Base-by-base conservation (phyloP, 116 monocot genomes). In the Cymodocea nodosa region DNA sequence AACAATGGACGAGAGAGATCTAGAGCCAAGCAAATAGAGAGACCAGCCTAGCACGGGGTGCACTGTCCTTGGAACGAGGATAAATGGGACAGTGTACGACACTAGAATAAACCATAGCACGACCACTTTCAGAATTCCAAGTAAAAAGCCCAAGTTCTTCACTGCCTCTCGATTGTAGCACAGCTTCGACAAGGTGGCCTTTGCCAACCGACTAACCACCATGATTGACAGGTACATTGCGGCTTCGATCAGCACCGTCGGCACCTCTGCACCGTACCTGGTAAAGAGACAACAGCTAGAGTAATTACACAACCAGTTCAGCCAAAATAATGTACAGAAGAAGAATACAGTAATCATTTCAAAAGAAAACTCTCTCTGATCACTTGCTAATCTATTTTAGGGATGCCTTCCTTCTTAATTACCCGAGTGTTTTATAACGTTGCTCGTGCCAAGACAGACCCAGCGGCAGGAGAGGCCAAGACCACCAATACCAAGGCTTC, bases 401-500 rank as follows among this genome's bases (percentile, higher is more conserved):
- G n/a, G 34, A 52, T 66, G 34, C 20, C 12, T 4, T 16, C 75
- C n/a, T n/a, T n/a, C n/a, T n/a, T n/a, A n/a, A n/a, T 75, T 81
- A 97, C 92, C 98, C 98, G 6, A 98, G 25, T 53, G 67, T 80
- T 8, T 70, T 78, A 16, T 73, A 34, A 5, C 87, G 87, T 56
- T 80, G 78, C 57, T 76, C 73, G 7, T 87, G 87, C 87, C 87
- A 87, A 50, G 75, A 72, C 56, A 87, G 76, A 10, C 98, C 98
- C 70, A 98, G 73, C 8, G 98, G 98, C 4, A 98, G 77, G 19
- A 92, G 80, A 14, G 98, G 98, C 98, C 98, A 98, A 22, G 98
- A 85, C 91, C 92, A 98, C 98, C 98, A 98, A 65, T 98, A 98
- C 98, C 98, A 98, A 22, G 98, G 98, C 79, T 98, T 98, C 18